phyloP scores from a whole-genome alignment of 805 yeast species.

The Pichia nanzhaoensis region DNA sequence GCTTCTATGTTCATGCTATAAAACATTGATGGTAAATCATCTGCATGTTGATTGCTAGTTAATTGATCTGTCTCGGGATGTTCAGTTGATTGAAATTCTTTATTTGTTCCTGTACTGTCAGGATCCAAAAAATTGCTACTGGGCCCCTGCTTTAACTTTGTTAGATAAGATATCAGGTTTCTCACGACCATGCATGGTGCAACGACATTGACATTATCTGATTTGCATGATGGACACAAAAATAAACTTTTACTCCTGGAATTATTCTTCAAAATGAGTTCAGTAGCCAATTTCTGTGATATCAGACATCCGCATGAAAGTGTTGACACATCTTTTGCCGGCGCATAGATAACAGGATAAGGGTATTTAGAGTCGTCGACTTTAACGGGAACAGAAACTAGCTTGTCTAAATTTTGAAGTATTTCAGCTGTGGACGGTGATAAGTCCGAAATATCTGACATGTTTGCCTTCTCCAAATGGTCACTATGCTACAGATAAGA shows the following conservation, averaged over 20 bases:
- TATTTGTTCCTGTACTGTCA: too few species aligned
- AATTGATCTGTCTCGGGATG: not conserved
- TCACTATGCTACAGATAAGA: too few species aligned
- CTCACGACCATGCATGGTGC: constrained; percentile 32
- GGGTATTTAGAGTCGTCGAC: constrained; percentile 21
- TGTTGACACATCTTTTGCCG: constrained; percentile 27
- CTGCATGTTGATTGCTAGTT: not conserved
- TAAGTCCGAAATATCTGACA: too few species aligned
- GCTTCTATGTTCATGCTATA: not conserved
- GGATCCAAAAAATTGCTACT: too few species aligned
- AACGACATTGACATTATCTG: constrained; percentile 18
- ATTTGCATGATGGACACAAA: constrained; percentile 34
- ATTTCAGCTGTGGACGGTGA: not conserved
- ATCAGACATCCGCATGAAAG: constrained; percentile 37
- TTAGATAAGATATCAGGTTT: constrained; percentile 18
- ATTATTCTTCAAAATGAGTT: not conserved
- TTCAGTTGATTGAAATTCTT: too few species aligned
- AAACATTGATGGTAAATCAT: constrained; percentile 9
- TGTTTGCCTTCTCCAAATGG: too few species aligned
- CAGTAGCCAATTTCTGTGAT: constrained; percentile 27
- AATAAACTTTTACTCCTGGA: not conserved
- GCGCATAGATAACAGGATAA: constrained; percentile 16
- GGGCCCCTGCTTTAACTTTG: constrained; percentile 11
- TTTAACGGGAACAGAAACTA: constrained; percentile 19
- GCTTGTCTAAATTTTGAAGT: constrained; percentile 13